These are phyloP conservation scores for Starmerella lactis-condensi DNA, from an alignment of 805 yeast genomes.

Conservation along the genomic window DNA sequence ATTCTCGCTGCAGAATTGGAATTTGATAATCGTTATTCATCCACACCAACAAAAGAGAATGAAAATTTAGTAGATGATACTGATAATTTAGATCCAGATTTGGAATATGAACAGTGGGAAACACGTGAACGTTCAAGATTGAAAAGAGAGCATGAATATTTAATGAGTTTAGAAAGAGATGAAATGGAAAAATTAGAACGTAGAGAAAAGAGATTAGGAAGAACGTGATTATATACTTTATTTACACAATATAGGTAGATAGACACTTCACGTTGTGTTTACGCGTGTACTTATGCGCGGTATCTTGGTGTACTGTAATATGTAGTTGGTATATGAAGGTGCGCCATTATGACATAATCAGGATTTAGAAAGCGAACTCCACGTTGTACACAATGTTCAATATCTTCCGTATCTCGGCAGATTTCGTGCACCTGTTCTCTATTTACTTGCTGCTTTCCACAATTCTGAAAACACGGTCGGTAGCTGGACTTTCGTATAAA, in stretches of 20 bases:
- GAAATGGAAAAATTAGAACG: conserved; percentile 22
- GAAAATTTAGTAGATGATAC: conserved; percentile 33
- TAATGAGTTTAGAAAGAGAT: conserved; percentile 22
- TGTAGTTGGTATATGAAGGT: no score
- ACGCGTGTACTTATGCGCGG: no score
- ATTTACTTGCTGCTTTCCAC: conserved; percentile 57
- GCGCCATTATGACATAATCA: no score
- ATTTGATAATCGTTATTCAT: no score
- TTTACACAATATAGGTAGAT: no score
- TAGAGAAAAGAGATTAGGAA: conserved; percentile 14
- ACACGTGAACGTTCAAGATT: conserved; percentile 26
- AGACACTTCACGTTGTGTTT: no score
- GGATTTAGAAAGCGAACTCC: no score
- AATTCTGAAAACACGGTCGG: conserved; percentile 43
- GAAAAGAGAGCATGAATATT: conserved; percentile 24
- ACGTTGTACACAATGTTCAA: no score
- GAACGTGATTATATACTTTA: no score
- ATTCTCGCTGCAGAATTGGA: no score
- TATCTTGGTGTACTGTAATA: no score
- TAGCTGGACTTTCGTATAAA: conserved; percentile 72
- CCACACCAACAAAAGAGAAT: neutral
- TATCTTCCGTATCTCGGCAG: conserved; percentile 33
- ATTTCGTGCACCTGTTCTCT: conserved; percentile 64
- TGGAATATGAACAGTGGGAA: conserved; percentile 29
- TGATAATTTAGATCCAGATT: conserved; percentile 37